phyloP scores from a whole-genome alignment of 2,329 filamentous ascomycete genomes.

The Akanthomyces lecanii region DNA sequence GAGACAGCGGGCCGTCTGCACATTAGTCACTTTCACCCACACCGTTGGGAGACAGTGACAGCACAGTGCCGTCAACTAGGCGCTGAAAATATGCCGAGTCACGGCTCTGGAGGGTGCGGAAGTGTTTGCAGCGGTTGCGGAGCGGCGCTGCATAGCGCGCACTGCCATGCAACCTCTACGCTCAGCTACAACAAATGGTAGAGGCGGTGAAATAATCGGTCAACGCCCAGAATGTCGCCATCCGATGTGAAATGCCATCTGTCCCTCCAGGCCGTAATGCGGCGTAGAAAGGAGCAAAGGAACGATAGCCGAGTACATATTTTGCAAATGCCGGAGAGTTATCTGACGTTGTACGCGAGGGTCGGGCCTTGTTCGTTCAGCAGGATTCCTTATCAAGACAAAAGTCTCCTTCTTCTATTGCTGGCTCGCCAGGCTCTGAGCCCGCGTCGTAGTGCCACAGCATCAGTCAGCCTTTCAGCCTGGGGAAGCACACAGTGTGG shows the following conservation, averaged over 20 bases:
- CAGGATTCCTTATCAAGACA: background rate
- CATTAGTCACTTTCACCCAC: background rate
- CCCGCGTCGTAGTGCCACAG: background rate
- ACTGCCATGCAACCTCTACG: background rate
- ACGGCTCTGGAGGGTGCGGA: background rate
- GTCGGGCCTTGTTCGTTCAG: background rate
- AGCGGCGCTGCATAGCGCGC: background rate
- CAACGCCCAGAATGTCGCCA: background rate
- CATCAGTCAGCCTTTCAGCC: background rate
- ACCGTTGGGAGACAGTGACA: background rate
- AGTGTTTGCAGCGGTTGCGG: background rate
- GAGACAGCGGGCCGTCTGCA: constrained; percentile 4
- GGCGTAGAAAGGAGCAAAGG: background rate
- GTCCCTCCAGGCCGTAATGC: background rate
- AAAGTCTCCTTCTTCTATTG: background rate
- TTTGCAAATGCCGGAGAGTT: no score
- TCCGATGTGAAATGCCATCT: background rate
- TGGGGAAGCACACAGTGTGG: background rate
- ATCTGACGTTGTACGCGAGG: background rate
- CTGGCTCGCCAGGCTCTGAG: constrained; percentile 1
- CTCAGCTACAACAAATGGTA: background rate
- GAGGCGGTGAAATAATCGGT: constrained; percentile 10
- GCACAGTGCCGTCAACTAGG: background rate
- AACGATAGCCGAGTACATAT: no score
- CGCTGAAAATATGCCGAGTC: constrained; percentile 4